Conservation (phyloP, 208 protist genomes). For the Trichomonas gallinae region DNA sequence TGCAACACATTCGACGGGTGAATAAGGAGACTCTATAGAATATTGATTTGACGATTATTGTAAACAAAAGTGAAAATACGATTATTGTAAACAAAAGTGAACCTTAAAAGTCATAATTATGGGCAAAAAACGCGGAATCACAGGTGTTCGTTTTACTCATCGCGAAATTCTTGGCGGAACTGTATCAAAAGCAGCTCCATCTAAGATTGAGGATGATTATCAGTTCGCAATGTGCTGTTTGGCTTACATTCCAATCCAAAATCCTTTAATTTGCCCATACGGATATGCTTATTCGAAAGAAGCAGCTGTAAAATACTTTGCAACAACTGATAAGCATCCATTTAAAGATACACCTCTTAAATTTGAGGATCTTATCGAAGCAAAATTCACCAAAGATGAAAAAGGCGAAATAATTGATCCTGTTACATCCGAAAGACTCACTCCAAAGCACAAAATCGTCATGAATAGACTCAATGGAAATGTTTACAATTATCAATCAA, state of each 20-base stretch:
- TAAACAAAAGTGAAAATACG: too few species aligned
- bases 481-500: neutral
- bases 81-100: too few species aligned
- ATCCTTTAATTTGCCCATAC: neutral
- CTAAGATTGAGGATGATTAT: neutral
- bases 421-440: neutral
- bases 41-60: too few species aligned
- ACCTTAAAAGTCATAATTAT: neutral
- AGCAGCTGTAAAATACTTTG: neutral
- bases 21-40: too few species aligned
- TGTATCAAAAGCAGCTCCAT: too few species aligned
- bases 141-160: neutral
- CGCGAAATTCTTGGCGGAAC: neutral
- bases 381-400: neutral
- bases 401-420: neutral
- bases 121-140: neutral
- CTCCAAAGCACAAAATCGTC: neutral
- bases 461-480: neutral
- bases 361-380: neutral
- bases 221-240: neutral
- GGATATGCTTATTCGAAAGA: conserved; percentile 1
- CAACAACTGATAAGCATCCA: neutral
- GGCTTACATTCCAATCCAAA: neutral
- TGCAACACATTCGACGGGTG: too few species aligned
- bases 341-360: neutral